Conservation (phyloP, 768 basidiomycete species). For the Rhodotorula taiwanensis region DNA sequence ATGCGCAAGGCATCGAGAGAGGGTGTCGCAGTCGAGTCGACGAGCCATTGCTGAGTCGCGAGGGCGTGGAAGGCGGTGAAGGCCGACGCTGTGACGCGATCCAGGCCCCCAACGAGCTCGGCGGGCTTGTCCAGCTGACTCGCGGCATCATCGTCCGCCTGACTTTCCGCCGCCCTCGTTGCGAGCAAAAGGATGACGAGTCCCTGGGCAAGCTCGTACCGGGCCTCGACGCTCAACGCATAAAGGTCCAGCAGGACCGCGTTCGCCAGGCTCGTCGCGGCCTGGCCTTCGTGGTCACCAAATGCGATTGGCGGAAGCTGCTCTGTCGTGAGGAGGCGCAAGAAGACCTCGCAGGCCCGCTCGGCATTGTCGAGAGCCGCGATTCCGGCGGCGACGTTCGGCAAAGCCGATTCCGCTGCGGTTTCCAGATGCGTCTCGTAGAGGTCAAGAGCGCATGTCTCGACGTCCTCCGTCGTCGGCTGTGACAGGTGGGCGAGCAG, state of each 20-base stretch:
- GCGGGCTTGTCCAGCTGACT: not conserved
- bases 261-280: slow-evolving; percentile 8
- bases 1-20: not conserved
- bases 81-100: slow-evolving; percentile 15
- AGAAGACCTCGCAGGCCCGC: slow-evolving; percentile 24
- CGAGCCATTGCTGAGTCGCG: slow-evolving; percentile 12
- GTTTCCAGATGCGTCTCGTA: slow-evolving; percentile 22
- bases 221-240: slow-evolving; percentile 5
- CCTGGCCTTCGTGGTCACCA: not conserved
- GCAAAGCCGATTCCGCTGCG: not conserved
- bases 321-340: slow-evolving; percentile 13
- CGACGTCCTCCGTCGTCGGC: slow-evolving; percentile 16
- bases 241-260: slow-evolving; percentile 8
- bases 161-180: slow-evolving; percentile 29
- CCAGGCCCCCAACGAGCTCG: slow-evolving; percentile 14
- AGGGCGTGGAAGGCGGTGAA: slow-evolving; percentile 22
- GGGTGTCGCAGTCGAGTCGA: not conserved
- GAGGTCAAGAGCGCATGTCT: slow-evolving; percentile 22
- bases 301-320: not conserved
- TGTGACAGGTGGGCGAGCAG: slow-evolving; percentile 8
- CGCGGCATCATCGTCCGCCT: not conserved
- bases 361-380: slow-evolving; percentile 14
- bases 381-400: not conserved
- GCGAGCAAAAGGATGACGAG: slow-evolving; percentile 23
- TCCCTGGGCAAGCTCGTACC: slow-evolving; percentile 21